Evolutionary conservation across 106 monocot genomes (phyloP).

Genomic region (Triglochin maritima): DNA sequence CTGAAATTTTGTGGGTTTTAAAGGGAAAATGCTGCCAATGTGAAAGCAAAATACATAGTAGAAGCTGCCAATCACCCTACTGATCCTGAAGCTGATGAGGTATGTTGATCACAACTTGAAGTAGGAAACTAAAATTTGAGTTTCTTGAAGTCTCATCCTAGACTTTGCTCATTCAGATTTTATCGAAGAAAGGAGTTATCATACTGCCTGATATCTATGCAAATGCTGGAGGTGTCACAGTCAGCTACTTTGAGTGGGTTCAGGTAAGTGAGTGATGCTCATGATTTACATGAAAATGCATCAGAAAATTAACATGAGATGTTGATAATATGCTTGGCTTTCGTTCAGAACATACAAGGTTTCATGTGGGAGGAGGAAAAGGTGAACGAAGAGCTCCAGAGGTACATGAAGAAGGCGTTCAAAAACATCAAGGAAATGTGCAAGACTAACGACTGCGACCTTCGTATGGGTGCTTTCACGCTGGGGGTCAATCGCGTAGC

Average conservation of each 20-base stretch:
- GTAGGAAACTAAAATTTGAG: background rate
- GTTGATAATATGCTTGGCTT: background rate
- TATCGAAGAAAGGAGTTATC: slow-evolving; percentile 68
- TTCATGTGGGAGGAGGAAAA: slow-evolving; percentile 96
- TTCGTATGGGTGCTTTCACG: slow-evolving; percentile 93
- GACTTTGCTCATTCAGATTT: slow-evolving; percentile 33
- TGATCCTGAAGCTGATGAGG: slow-evolving; percentile 93
- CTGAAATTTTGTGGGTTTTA: background rate
- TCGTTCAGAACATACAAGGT: slow-evolving; percentile 83
- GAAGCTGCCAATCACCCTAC: slow-evolving; percentile 82
- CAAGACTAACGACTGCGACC: slow-evolving; percentile 58
- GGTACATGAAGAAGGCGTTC: slow-evolving; percentile 67
- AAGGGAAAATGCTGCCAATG: slow-evolving; percentile 81
- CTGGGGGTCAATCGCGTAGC: slow-evolving; percentile 80
- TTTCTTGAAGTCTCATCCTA: background rate
- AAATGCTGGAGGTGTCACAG: slow-evolving; percentile 80
- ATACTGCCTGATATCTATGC: slow-evolving; percentile 90
- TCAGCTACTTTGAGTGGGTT: slow-evolving; percentile 98
- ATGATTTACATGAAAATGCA: too few species aligned
- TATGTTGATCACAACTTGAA: slow-evolving; percentile 3
- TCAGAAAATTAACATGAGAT: too few species aligned
- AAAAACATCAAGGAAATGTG: slow-evolving; percentile 73
- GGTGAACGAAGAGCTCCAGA: slow-evolving; percentile 68
- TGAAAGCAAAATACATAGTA: slow-evolving; percentile 72
- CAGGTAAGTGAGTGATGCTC: slow-evolving; percentile 33